A percentile compares a stretch with the other conserved stretches of the same genome.
Evolutionary conservation across 1,284 basidiomycete genomes (phyloP).

Genomic region (Irpex sp.): DNA sequence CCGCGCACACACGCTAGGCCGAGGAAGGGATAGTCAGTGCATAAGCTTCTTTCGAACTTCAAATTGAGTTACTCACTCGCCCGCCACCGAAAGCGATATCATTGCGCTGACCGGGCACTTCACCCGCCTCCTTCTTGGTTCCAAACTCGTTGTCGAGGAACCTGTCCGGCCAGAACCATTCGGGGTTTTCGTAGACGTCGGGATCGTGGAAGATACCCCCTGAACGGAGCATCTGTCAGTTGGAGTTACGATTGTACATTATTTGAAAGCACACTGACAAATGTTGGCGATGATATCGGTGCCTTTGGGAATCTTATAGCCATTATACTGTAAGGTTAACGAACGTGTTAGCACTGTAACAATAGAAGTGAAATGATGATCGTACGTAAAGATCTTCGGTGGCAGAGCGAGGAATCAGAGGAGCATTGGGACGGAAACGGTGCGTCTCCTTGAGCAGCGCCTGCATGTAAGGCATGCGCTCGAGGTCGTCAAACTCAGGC

Average conservation of each 20-base stretch:
- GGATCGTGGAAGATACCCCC: slow-evolving; percentile 8
- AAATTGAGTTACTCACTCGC: background rate
- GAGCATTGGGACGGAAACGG: background rate
- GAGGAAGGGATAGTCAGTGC: background rate
- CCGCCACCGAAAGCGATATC: background rate
- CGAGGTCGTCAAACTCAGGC: slow-evolving; percentile 25
- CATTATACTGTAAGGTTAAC: slow-evolving; percentile 7
- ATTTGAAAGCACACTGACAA: background rate
- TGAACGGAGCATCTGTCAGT: background rate
- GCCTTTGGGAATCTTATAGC: slow-evolving; percentile 9
- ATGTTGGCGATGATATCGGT: slow-evolving; percentile 8
- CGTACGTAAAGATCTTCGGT: background rate
- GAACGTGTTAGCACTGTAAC: slow-evolving; percentile 2
- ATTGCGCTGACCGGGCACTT: background rate
- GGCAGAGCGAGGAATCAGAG: background rate
- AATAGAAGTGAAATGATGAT: background rate
- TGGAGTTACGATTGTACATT: background rate
- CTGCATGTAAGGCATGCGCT: slow-evolving; percentile 24
- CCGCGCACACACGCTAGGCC: slow-evolving; percentile 4
- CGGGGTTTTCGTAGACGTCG: slow-evolving; percentile 1
- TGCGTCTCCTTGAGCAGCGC: slow-evolving; percentile 10
- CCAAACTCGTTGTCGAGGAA: background rate
- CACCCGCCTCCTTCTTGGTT: background rate
- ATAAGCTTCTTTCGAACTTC: background rate
- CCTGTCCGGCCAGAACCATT: slow-evolving; percentile 6